A percentile compares a stretch with the other conserved stretches of the same genome.
Conservation (phyloP, 345 rosid species). For the Eucalyptus marginata region DNA sequence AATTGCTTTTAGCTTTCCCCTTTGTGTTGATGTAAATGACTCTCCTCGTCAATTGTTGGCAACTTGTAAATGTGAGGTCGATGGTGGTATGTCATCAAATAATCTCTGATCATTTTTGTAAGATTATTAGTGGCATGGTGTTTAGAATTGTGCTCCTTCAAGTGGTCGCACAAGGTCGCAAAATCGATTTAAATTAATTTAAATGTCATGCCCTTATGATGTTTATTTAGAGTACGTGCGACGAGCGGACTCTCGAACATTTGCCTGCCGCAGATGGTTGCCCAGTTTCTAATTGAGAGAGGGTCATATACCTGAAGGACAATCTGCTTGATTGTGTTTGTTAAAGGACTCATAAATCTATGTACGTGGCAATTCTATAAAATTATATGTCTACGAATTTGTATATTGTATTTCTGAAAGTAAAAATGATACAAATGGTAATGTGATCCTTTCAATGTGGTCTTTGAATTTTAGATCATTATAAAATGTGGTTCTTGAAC, state of each 20-base stretch:
- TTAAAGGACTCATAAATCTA: background rate
- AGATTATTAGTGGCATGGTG: background rate
- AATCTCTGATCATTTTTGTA: background rate
- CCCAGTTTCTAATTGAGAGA: background rate
- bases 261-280: background rate
- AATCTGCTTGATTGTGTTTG: background rate
- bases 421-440: background rate
- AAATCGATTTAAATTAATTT: background rate
- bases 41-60: background rate
- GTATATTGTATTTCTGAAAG: background rate
- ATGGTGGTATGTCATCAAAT: background rate
- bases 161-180: background rate
- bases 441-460: rapidly evolving
- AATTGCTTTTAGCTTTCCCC: background rate
- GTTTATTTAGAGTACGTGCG: background rate
- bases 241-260: background rate
- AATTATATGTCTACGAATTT: background rate
- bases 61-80: background rate
- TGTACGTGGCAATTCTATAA: background rate
- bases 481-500: rapidly evolving
- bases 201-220: background rate
- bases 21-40: background rate
- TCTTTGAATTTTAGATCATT: background rate
- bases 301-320: background rate
- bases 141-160: background rate